phyloP scores from a whole-genome alignment of 257 asterid species.

The Plantago ovata region DNA sequence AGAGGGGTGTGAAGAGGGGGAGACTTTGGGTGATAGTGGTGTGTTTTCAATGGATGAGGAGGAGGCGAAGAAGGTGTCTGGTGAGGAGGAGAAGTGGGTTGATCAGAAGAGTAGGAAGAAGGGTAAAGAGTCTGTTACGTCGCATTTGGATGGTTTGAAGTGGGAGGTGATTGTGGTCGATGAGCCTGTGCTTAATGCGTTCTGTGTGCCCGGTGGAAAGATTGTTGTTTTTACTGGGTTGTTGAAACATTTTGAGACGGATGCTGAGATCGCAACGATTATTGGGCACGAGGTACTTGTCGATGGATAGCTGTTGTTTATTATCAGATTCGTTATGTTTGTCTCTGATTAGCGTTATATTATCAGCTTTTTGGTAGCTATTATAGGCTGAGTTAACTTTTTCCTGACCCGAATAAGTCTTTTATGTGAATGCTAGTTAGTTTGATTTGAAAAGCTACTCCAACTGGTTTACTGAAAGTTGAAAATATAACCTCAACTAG shows the following conservation, averaged over 20 bases:
- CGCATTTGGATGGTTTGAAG: slow-evolving; percentile 73
- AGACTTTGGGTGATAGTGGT: slow-evolving; percentile 41
- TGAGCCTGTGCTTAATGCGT: slow-evolving; percentile 72
- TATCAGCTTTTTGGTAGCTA: too few relatives aligned
- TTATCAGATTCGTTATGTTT: background rate
- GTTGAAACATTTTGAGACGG: slow-evolving; percentile 71
- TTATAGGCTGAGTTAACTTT: too few relatives aligned
- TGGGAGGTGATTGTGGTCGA: slow-evolving; percentile 92
- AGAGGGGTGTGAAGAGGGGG: slow-evolving; percentile 52
- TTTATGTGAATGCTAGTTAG: too few relatives aligned
- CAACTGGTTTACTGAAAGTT: too few relatives aligned
- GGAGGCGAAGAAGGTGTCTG: slow-evolving; percentile 29
- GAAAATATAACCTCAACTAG: too few relatives aligned
- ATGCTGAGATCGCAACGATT: slow-evolving; percentile 83
- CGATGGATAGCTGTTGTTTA: background rate
- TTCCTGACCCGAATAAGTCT: too few relatives aligned
- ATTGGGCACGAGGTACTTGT: slow-evolving; percentile 77
- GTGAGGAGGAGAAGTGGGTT: slow-evolving; percentile 49
- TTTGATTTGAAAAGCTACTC: too few relatives aligned
- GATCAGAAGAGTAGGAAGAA: slow-evolving; percentile 71
- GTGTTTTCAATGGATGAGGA: slow-evolving; percentile 24
- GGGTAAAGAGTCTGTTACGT: slow-evolving; percentile 45
- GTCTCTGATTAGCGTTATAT: too few relatives aligned
- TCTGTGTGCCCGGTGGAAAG: slow-evolving; percentile 93
- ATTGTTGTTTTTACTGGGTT: slow-evolving; percentile 90